phyloP scores from a whole-genome alignment of 768 basidiomycete species.

The Albatrellus ellisii region DNA sequence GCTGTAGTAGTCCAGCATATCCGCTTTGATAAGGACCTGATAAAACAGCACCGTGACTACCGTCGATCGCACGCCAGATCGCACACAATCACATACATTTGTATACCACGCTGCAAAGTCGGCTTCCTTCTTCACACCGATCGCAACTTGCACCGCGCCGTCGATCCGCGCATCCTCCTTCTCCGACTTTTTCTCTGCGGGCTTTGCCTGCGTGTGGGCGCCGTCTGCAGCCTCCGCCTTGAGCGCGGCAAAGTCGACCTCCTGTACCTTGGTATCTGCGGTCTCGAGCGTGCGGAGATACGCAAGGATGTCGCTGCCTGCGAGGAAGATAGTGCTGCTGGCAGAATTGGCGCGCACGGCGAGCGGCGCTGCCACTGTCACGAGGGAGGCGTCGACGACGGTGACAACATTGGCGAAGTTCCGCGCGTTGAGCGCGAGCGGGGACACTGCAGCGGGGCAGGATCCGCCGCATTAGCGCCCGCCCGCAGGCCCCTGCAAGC shows the following conservation, averaged over 20 bases:
- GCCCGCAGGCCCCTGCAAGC: too few species aligned
- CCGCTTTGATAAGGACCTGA: slow-evolving; percentile 92
- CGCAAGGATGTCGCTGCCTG: slow-evolving; percentile 58
- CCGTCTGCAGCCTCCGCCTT: slow-evolving; percentile 32
- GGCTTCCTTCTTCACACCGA: slow-evolving; percentile 91
- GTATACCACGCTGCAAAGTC: slow-evolving; percentile 95
- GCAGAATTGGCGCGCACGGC: slow-evolving; percentile 71
- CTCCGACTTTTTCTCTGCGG: slow-evolving; percentile 26
- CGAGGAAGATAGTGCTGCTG: slow-evolving; percentile 60
- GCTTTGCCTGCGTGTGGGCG: slow-evolving; percentile 19
- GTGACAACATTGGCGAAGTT: slow-evolving; percentile 62
- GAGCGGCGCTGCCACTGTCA: slow-evolving; percentile 48
- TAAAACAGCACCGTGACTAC: slow-evolving; percentile 11
- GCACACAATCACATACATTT: slow-evolving; percentile 38
- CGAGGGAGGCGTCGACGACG: slow-evolving; percentile 69
- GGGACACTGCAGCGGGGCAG: slow-evolving; percentile 46
- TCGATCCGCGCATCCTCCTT: slow-evolving; percentile 76
- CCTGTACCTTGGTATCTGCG: slow-evolving; percentile 47
- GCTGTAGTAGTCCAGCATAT: slow-evolving; percentile 99
- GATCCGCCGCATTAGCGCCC: too few species aligned
- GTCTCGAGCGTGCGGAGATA: slow-evolving; percentile 68
- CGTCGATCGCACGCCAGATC: not conserved
- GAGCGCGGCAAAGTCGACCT: slow-evolving; percentile 59
- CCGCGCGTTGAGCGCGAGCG: slow-evolving; percentile 51
- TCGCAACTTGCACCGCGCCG: slow-evolving; percentile 82